These are phyloP conservation scores for Pichia phayaonensis DNA, from an alignment of 805 yeast genomes.

Conservation along the genomic window DNA sequence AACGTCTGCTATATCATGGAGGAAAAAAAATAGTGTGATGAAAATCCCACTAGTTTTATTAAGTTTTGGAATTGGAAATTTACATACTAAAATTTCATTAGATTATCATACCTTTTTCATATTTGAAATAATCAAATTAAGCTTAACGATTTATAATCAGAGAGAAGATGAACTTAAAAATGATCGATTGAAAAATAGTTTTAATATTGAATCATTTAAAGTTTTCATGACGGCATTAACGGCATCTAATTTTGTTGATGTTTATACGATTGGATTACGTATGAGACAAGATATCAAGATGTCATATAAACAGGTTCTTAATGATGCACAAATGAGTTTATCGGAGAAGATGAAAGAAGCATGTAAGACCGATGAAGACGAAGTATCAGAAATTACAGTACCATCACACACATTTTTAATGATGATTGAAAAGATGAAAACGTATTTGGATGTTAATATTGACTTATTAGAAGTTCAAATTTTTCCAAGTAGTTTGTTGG, in stretches of 20 bases:
- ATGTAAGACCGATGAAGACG: not conserved
- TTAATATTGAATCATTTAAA: constrained; percentile 44
- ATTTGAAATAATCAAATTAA: constrained; percentile 39
- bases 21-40: constrained; percentile 32
- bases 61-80: constrained; percentile 45
- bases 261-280: constrained; percentile 60
- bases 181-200: constrained; percentile 52
- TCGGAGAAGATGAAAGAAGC: not conserved
- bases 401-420: constrained; percentile 18
- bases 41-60: constrained; percentile 63
- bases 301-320: constrained; percentile 69
- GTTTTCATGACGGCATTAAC: constrained; percentile 76
- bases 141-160: constrained; percentile 61
- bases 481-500: constrained; percentile 77
- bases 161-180: constrained; percentile 32
- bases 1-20: constrained; percentile 70
- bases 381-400: not conserved
- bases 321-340: constrained; percentile 39
- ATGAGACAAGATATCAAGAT: constrained; percentile 65
- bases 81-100: constrained; percentile 59
- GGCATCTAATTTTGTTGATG: constrained; percentile 75
- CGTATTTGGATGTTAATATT: constrained; percentile 57
- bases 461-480: constrained; percentile 53
- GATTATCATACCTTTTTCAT: constrained; percentile 84
- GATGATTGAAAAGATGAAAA: constrained; percentile 42